Evolutionary conservation across 2,329 filamentous ascomycete genomes (phyloP).

Genomic region (Trichothecium roseum): DNA sequence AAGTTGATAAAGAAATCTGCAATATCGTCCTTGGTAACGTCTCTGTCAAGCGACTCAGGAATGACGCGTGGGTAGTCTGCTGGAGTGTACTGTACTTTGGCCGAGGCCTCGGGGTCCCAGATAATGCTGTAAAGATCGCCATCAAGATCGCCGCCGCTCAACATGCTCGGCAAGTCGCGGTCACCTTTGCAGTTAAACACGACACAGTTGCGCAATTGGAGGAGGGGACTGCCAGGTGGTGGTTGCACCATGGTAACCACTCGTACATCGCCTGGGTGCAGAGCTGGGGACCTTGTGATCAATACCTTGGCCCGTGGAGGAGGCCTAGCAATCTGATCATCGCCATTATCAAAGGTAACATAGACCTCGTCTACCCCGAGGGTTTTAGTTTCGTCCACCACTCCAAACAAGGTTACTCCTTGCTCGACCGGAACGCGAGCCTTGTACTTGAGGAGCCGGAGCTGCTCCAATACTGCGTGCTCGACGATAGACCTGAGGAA

Average conservation of each 20-base stretch:
- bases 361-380: conserved; percentile 60
- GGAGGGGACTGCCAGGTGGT: conserved; percentile 46
- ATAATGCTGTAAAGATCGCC: conserved; percentile 77
- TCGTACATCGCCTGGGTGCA: conserved; percentile 77
- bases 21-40: conserved; percentile 56
- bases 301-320: conserved; percentile 34
- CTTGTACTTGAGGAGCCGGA: conserved; percentile 69
- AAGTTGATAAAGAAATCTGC: conserved; percentile 72
- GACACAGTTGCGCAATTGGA: conserved; percentile 58
- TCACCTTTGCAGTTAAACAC: conserved; percentile 63
- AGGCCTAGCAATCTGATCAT: conserved; percentile 2
- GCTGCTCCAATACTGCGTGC: conserved; percentile 55
- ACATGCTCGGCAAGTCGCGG: conserved; percentile 66
- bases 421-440: conserved; percentile 61
- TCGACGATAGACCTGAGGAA: conserved; percentile 67
- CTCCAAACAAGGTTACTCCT: conserved; percentile 68
- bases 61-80: conserved; percentile 58
- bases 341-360: conserved; percentile 40
- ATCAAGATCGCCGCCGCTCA: conserved; percentile 76
- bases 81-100: conserved; percentile 33
- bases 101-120: conserved; percentile 49
- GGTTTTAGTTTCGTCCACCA: conserved; percentile 71
- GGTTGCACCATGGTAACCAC: conserved; percentile 52
- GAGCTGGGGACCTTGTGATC: conserved; percentile 68
- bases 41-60: conserved; percentile 48